These are phyloP conservation scores for Xylariales sp. DNA, from an alignment of 2,329 filamentous ascomycete genomes.

Conservation along the genomic window DNA sequence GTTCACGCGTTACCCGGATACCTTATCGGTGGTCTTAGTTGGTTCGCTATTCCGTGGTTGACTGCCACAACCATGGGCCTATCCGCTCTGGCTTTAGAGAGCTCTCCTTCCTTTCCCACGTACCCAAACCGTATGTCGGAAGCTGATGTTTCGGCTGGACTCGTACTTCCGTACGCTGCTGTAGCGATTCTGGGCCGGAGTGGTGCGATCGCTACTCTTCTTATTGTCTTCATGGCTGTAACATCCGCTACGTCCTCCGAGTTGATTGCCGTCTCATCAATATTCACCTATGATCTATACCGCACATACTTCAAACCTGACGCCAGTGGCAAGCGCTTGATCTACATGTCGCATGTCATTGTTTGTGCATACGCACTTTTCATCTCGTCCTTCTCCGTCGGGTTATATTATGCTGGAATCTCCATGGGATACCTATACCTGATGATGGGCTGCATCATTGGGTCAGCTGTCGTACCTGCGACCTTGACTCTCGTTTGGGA, in stretches of 20 bases:
- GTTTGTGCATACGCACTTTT: conserved; percentile 68
- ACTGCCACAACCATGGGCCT: conserved; percentile 86
- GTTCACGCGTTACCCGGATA: conserved; percentile 85
- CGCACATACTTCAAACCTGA: conserved; percentile 78
- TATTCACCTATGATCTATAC: conserved; percentile 85
- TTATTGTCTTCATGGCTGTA: conserved; percentile 88
- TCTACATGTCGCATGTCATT: conserved; percentile 72
- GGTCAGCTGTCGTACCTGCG: conserved; percentile 76
- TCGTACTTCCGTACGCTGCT: conserved; percentile 81
- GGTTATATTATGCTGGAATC: conserved; percentile 68
- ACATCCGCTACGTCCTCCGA: conserved; percentile 80
- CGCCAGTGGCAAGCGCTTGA: conserved; percentile 70
- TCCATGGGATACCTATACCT: conserved; percentile 87
- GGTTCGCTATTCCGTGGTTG: conserved; percentile 92
- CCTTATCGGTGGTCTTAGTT: conserved; percentile 77
- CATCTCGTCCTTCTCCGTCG: conserved; percentile 75
- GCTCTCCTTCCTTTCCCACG: conserved; percentile 65
- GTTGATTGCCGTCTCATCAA: conserved; percentile 81
- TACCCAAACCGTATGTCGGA: conserved; percentile 67
- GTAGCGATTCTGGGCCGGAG: conserved; percentile 78
- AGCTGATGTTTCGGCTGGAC: conserved; percentile 72
- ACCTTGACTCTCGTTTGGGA: conserved; percentile 77
- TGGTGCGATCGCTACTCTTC: conserved; percentile 70
- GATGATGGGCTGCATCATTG: conserved; percentile 90
- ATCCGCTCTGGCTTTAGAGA: conserved; percentile 73